A percentile compares a stretch with the other conserved stretches of the same genome.
These are phyloP conservation scores for Pythium apleroticum DNA, from an alignment of 352 stramenopile species.

Conservation along the genomic window DNA sequence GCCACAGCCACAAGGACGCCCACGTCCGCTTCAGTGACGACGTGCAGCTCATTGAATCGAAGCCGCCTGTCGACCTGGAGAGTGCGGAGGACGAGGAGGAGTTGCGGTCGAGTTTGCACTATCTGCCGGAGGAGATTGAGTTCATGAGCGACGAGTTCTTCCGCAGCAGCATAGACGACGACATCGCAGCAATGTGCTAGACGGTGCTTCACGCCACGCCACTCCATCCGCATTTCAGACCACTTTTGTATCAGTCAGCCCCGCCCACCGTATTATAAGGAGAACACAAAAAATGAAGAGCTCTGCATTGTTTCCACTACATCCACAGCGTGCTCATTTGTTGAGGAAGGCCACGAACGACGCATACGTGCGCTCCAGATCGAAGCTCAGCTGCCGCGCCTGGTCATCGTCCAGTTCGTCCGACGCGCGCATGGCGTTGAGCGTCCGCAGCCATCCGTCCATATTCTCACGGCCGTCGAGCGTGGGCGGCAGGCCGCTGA, in stretches of 20 bases:
- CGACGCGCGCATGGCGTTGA: constrained; percentile 96
- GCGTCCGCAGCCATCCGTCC: constrained; percentile 93
- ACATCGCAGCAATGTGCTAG: not conserved
- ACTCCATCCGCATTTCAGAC: not conserved
- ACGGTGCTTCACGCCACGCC: not conserved
- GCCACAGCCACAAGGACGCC: constrained; percentile 12
- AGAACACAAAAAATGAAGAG: constrained; percentile 17
- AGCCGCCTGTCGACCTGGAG: not conserved
- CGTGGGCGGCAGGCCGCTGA: constrained; percentile 93
- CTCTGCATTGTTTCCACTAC: constrained; percentile 14
- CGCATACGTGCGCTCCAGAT: constrained; percentile 95
- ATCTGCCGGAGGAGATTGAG: constrained; percentile 22
- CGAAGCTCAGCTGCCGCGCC: constrained; percentile 93
- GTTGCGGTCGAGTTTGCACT: constrained; percentile 15
- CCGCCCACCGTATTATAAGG: constrained; percentile 14
- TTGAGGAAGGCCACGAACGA: constrained; percentile 93
- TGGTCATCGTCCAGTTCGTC: constrained; percentile 96
- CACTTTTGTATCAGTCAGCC: constrained; percentile 20
- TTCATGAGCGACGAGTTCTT: constrained; percentile 26
- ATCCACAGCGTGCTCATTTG: constrained; percentile 39
- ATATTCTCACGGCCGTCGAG: constrained; percentile 94
- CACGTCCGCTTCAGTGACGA: constrained; percentile 19
- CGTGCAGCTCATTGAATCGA: constrained; percentile 14
- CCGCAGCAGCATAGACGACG: constrained; percentile 2
- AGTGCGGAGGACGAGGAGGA: constrained; percentile 13